Evolutionary conservation across 2,329 filamentous ascomycete genomes (phyloP), one percentile per base, ranked within the genome.

Genomic region (Exophiala oligosperma): DNA sequence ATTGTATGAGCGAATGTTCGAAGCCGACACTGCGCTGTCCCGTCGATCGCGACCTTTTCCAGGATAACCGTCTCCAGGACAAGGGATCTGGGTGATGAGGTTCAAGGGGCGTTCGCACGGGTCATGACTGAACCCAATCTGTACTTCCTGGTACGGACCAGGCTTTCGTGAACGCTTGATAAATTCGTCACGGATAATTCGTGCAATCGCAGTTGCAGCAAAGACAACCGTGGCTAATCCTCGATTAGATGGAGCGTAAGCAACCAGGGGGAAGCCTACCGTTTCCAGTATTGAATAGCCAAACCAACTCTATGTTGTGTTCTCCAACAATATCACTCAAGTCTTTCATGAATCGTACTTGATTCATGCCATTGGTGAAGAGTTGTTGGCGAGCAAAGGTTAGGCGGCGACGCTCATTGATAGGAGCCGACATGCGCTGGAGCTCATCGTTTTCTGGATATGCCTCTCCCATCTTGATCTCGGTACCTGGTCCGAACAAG

Each of bases 221-320:
- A 76, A 75, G 40, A 74, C 70, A 5, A 70, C 72, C 41, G 73
- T 76, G 14, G 73, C 73, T 75, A 35, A 24, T n/a, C 11, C 32
- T 46, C 52, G 40, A 49, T 50, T 54, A 60, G 28, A 50, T 29
- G 37, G 29, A 21, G 37, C 40, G 41, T 9, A 21, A 21, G 43
- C 24, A 8, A 46, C 46, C 29, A 47, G 24, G 35, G 26, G 32
- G 23, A 26, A 49, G 66, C 73, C 66, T 66, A 76, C 74, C 74
- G 53, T 77, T 77, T 6, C 74, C 74, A 55, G 70, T 69, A 54
- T 77, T 77, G 61, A 75, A 76, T 4, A 74, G 67, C 72, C 73
- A 76, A 14, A 74, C 64, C 54, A 75, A 69, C 53, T 76, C 74
- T 53, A 76, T 68, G 50, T 73, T 73, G 26, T 69, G 68, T 4